Percentiles rank a stretch among this genome's conserved stretches.
These are phyloP conservation scores for Favolaschia claudopus DNA, from an alignment of 768 basidiomycete species.

Conservation along the genomic window DNA sequence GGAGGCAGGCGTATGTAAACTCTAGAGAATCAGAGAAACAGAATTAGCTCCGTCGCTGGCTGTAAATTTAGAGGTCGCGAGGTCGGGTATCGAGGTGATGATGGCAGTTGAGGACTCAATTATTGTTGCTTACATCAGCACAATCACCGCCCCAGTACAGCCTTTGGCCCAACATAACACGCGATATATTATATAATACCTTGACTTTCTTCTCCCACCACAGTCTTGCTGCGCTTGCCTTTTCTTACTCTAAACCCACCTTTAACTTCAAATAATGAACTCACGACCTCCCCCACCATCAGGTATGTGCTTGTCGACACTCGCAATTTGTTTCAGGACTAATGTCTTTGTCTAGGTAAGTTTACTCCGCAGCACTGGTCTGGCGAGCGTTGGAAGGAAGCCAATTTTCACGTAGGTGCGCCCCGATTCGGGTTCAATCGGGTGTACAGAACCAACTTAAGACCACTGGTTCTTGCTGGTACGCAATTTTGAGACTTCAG, in stretches of 20 bases:
- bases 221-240: slow-evolving; percentile 1
- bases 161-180: too few species aligned
- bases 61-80: too few species aligned
- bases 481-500: slow-evolving; percentile 2
- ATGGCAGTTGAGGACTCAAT: too few species aligned
- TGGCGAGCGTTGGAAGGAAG: neutral
- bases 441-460: slow-evolving; percentile 62
- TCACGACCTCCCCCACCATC: slow-evolving; percentile 48
- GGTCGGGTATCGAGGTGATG: too few species aligned
- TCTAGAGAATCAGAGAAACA: too few species aligned
- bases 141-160: too few species aligned
- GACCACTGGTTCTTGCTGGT: slow-evolving; percentile 66
- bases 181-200: too few species aligned
- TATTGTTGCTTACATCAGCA: too few species aligned
- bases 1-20: too few species aligned
- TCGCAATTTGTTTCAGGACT: neutral
- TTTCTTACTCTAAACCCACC: slow-evolving; percentile 2
- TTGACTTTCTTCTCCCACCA: too few species aligned
- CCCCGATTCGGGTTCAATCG: slow-evolving; percentile 63
- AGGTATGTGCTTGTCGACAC: slow-evolving; percentile 37
- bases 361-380: neutral
- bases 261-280: too few species aligned
- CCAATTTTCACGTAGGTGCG: slow-evolving; percentile 43
- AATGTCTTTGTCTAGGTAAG: slow-evolving; percentile 28
- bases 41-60: too few species aligned